Percentiles rank a stretch among this genome's conserved stretches.
These are phyloP conservation scores for Mortierella sp. DNA, from an alignment of 371 early-diverging fungal species.

Conservation along the genomic window DNA sequence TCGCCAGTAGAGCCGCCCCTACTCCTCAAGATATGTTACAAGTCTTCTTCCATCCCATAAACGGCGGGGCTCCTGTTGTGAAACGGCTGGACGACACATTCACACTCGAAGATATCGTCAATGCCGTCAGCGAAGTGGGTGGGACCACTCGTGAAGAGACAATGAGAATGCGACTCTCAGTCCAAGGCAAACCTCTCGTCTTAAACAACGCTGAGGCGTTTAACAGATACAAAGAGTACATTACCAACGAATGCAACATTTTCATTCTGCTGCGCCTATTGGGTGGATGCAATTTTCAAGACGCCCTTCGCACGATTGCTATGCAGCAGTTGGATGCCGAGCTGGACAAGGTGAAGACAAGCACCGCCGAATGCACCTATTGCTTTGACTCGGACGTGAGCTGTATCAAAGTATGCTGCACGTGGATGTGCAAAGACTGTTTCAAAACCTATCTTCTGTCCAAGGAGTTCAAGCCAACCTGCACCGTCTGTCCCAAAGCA, in stretches of 20 bases:
- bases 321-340: constrained; percentile 19
- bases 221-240: constrained; percentile 3
- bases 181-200: constrained; percentile 15
- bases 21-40: constrained; percentile 13
- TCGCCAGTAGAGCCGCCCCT: no score
- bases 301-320: constrained; percentile 19
- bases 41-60: constrained; percentile 15
- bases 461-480: no score
- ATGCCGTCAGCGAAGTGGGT: constrained; percentile 2
- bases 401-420: constrained; percentile 22
- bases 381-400: constrained; percentile 17
- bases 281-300: constrained; percentile 13
- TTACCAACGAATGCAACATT: constrained; percentile 24
- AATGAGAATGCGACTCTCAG: constrained; percentile 13
- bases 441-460: no score
- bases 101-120: constrained; percentile 15
- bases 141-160: constrained; percentile 13
- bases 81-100: constrained; percentile 8
- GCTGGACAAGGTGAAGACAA: constrained; percentile 7
- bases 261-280: constrained; percentile 24
- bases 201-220: constrained; percentile 13
- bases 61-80: background rate
- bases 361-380: constrained; percentile 9
- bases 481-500: no score
- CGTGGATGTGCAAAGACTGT: constrained; percentile 27